These are phyloP conservation scores for Saccharata proteae DNA, from an alignment of 2,329 filamentous ascomycete genomes.

Conservation along the genomic window DNA sequence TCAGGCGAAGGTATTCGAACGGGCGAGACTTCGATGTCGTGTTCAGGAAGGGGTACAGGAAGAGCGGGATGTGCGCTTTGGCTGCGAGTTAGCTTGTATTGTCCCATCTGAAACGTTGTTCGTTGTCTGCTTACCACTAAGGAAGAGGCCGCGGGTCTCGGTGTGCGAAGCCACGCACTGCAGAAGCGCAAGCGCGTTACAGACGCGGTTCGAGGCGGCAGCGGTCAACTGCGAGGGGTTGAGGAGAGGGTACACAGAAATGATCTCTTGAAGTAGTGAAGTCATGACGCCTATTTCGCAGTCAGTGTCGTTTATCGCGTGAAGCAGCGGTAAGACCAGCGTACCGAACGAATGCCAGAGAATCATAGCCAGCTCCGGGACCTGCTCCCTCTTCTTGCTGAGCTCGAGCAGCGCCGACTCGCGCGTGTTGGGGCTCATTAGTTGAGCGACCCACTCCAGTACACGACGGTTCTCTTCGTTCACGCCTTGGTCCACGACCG, in stretches of 20 bases:
- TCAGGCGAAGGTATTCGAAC: constrained; percentile 93
- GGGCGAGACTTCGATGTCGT: constrained; percentile 96
- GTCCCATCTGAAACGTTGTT: too few species aligned
- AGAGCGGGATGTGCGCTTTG: constrained; percentile 91
- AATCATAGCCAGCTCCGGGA: constrained; percentile 89
- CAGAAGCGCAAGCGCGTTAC: constrained; percentile 87
- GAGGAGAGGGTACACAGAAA: constrained; percentile 91
- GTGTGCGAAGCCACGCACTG: constrained; percentile 97
- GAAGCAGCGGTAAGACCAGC: constrained; percentile 18
- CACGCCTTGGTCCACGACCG: constrained; percentile 37
- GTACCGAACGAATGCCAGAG: constrained; percentile 97
- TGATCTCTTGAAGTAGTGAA: constrained; percentile 92
- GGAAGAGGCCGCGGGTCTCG: constrained; percentile 83
- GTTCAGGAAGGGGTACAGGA: constrained; percentile 96
- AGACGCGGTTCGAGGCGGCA: constrained; percentile 93
- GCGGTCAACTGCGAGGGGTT: constrained; percentile 96
- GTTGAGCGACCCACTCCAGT: constrained; percentile 83
- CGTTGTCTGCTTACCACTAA: constrained; percentile 64
- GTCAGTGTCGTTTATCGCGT: not conserved
- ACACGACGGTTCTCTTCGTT: constrained; percentile 87
- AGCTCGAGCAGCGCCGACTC: constrained; percentile 88
- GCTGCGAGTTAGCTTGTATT: not conserved
- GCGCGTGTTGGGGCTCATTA: constrained; percentile 74
- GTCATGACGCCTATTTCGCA: constrained; percentile 77
- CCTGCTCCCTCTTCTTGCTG: constrained; percentile 97